Percentiles rank a stretch among this genome's conserved stretches.
Evolutionary conservation across 805 yeast genomes (phyloP).

Genomic region (Metschnikowia dekortorum): DNA sequence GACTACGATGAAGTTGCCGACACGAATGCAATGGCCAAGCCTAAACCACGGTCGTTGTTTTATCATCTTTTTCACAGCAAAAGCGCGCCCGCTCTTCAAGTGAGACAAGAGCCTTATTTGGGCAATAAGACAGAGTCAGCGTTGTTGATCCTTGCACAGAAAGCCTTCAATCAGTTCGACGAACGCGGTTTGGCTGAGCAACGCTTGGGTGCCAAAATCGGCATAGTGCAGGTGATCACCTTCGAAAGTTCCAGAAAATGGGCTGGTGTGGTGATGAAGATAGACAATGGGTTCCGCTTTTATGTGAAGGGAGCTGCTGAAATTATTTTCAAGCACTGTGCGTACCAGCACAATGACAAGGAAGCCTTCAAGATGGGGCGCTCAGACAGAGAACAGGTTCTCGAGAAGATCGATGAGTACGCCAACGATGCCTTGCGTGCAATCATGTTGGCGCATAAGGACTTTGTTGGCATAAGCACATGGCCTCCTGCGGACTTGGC

Average conservation of each 20-base stretch:
- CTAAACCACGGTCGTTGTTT: constrained; percentile 26
- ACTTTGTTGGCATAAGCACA: constrained; percentile 40
- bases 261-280: constrained; percentile 72
- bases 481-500: constrained; percentile 69
- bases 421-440: constrained; percentile 85
- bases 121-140: constrained; percentile 98
- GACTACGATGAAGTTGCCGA: constrained; percentile 34
- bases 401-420: constrained; percentile 42
- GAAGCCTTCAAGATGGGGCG: constrained; percentile 27
- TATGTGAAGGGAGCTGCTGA: constrained; percentile 95
- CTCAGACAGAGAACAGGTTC: constrained; percentile 23
- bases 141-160: constrained; percentile 61
- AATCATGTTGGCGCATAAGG: constrained; percentile 80
- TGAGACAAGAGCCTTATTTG: constrained; percentile 53
- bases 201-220: constrained; percentile 19
- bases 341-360: constrained; percentile 28
- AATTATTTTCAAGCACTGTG: constrained; percentile 63
- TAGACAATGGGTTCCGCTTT: constrained; percentile 49
- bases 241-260: constrained; percentile 92
- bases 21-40: constrained; percentile 23
- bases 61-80: constrained; percentile 21
- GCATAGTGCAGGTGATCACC: constrained; percentile 70
- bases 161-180: constrained; percentile 45
- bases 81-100: constrained; percentile 6
- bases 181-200: constrained; percentile 41